Conservation (phyloP, 208 protist species). For the Leishmania tropica region DNA sequence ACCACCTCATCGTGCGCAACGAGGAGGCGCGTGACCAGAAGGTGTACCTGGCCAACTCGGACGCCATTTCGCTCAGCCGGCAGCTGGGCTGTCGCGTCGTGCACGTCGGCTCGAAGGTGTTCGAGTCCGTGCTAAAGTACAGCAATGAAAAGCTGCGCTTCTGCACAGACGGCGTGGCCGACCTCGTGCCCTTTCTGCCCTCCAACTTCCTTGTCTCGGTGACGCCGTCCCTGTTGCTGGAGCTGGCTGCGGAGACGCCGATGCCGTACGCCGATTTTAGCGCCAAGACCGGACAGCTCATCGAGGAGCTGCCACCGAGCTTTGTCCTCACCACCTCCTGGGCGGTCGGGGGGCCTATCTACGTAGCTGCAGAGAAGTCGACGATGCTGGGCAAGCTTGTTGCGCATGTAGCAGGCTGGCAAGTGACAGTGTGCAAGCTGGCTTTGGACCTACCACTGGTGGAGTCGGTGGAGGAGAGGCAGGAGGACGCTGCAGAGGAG, state of each 20-base stretch:
- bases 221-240: slow-evolving; percentile 48
- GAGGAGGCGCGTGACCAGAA: slow-evolving; percentile 74
- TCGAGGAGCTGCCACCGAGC: slow-evolving; percentile 37
- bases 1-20: slow-evolving; percentile 63
- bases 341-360: slow-evolving; percentile 41
- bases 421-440: slow-evolving; percentile 61
- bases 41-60: slow-evolving; percentile 73
- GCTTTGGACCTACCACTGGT: slow-evolving; percentile 54
- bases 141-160: slow-evolving; percentile 84
- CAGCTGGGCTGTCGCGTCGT: slow-evolving; percentile 69
- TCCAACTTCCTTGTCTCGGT: slow-evolving; percentile 48
- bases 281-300: slow-evolving; percentile 21
- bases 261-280: slow-evolving; percentile 49
- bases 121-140: slow-evolving; percentile 85
- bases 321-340: slow-evolving; percentile 62
- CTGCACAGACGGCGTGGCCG: slow-evolving; percentile 62
- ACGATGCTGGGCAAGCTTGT: slow-evolving; percentile 59
- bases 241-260: slow-evolving; percentile 32
- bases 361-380: slow-evolving; percentile 56
- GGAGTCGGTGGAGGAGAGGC: slow-evolving; percentile 8
- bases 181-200: slow-evolving; percentile 55
- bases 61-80: slow-evolving; percentile 44
- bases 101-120: slow-evolving; percentile 81
- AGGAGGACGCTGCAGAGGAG: not conserved
- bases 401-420: slow-evolving; percentile 68